Percentiles rank a stretch among this genome's conserved stretches.
phyloP scores from a whole-genome alignment of 2,329 filamentous ascomycete genomes.

The Leptodontidium sp. region DNA sequence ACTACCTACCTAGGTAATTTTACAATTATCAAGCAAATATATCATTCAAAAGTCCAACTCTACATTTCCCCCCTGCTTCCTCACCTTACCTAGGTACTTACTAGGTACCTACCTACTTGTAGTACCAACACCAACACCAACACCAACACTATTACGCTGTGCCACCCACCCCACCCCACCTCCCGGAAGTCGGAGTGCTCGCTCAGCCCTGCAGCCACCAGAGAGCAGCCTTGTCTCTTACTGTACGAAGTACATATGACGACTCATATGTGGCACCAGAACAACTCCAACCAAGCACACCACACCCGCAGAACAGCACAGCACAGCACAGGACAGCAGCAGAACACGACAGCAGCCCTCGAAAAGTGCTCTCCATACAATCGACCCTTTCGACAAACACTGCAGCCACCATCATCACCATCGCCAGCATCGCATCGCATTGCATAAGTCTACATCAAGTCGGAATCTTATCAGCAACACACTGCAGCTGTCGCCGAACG shows the following conservation, averaged over 20 bases:
- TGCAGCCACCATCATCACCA: neutral
- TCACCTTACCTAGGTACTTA: too few relatives aligned
- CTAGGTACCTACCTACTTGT: too few relatives aligned
- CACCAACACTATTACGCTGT: too few relatives aligned
- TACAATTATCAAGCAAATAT: too few relatives aligned
- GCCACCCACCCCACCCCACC: neutral
- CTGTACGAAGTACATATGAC: too few relatives aligned
- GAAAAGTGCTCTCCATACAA: neutral
- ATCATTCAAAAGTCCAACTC: neutral
- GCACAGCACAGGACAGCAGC: neutral
- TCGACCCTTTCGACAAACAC: neutral
- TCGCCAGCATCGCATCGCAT: neutral
- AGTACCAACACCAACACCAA: too few relatives aligned
- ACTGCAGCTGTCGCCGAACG: neutral
- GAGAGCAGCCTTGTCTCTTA: neutral
- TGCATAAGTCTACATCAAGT: too few relatives aligned
- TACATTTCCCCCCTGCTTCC: neutral
- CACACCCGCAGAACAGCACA: neutral
- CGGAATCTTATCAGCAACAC: neutral
- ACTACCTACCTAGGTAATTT: too few relatives aligned
- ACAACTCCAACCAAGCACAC: neutral
- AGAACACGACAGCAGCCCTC: conserved; percentile 4
- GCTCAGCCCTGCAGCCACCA: neutral
- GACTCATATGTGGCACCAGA: neutral
- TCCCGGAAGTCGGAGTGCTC: neutral